Base-by-base conservation (phyloP, 176 grass and related monocot species). In the Oryza australiensis region DNA sequence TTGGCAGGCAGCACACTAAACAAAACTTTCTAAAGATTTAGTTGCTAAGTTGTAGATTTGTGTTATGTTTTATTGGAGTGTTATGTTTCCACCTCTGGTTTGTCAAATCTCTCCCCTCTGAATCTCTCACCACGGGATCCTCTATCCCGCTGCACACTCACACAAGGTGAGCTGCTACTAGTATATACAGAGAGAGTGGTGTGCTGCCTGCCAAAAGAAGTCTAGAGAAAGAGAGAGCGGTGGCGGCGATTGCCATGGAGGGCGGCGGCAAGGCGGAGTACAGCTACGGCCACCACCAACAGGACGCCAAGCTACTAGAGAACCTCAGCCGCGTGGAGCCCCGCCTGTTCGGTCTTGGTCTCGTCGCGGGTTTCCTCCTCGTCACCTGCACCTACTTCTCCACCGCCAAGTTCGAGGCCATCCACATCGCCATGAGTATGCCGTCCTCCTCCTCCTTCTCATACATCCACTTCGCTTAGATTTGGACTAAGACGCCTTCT, bases 331-430 rank as follows among this genome's bases (percentile, higher is more conserved):
- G 93, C 46, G 77, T 93, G 7, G 91, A 92, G 51, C 94, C 86
- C 0, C 77, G 85, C 45, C 91, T 80, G 74, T 80, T 93, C 70
- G 49, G 78, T 10, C 11, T 95, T 9, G 90, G 78, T 22, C 83
- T 92, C 41, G 72, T 95, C 78, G 87, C 88, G 12, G 87, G 74
- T 0, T 88, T 89, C 80, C 78, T 95, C 72, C 73, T 92, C 72
- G 84, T 92, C 80, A 94, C 87, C 77, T 92, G 88, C 77, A 87
- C 90, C 0, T 92, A 88, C 78, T 90, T 95, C 68, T 95, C 93
- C 82, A 92, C 86, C 27, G 73, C 82, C 74, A 92, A 82, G 71
- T 90, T 95, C 79, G 88, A 92, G 65, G 71, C 87, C 64, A 75
- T 92, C 76, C 82, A 88, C 73, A 65, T 90, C 84, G 80, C 78